Conservation (phyloP, 2,329 filamentous ascomycete species). For the Cercospora citrullina region DNA sequence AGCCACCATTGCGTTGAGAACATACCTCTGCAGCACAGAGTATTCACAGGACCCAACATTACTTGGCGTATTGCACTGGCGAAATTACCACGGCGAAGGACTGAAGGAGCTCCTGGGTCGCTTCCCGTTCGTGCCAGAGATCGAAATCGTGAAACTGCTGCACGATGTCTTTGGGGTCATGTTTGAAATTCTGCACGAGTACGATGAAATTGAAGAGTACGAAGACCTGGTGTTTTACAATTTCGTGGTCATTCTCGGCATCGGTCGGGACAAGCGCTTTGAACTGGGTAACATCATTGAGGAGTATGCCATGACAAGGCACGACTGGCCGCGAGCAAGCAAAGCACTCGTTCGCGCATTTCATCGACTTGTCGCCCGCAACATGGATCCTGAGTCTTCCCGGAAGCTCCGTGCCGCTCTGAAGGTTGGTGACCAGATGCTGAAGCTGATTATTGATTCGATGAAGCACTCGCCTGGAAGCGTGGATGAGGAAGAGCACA, state of each 20-base stretch:
- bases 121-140: conserved; percentile 90
- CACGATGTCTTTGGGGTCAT: conserved; percentile 86
- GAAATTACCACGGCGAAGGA: conserved; percentile 59
- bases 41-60: conserved; percentile 92
- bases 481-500: conserved; percentile 10
- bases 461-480: conserved; percentile 62
- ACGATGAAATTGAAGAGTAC: conserved; percentile 86
- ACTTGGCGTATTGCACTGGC: conserved; percentile 80
- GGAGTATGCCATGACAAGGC: conserved; percentile 81
- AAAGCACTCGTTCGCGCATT: conserved; percentile 86
- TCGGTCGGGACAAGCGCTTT: conserved; percentile 91
- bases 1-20: conserved; percentile 68
- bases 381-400: conserved; percentile 78
- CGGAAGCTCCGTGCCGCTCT: conserved; percentile 85
- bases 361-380: conserved; percentile 76
- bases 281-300: conserved; percentile 89
- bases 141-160: conserved; percentile 93
- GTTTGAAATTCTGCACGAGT: conserved; percentile 87
- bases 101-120: conserved; percentile 74
- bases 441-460: conserved; percentile 92
- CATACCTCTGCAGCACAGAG: conserved; percentile 88
- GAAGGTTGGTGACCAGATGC: conserved; percentile 88
- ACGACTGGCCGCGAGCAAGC: conserved; percentile 91
- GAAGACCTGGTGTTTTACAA: conserved; percentile 92
- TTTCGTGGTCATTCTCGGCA: conserved; percentile 83